Conservation (phyloP, 2,329 filamentous ascomycete species). For the Microascus cirrosus region DNA sequence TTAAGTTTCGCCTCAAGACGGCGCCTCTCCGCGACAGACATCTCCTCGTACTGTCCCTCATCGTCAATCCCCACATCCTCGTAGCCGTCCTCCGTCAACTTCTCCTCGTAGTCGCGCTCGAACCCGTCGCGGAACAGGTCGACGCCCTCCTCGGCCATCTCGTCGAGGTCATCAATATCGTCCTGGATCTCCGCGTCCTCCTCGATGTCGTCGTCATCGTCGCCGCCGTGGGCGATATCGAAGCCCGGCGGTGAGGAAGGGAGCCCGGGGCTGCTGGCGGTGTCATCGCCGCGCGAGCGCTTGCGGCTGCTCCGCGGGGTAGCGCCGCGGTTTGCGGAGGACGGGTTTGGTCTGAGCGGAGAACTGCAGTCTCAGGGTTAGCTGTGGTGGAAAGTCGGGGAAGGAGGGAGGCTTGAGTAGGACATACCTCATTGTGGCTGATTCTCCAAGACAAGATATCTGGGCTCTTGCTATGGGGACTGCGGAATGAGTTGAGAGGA, state of each 20-base stretch:
- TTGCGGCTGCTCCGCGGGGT: slow-evolving; percentile 40
- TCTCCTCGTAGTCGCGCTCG: slow-evolving; percentile 58
- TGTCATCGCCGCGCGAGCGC: slow-evolving; percentile 39
- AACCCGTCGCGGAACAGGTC: slow-evolving; percentile 67
- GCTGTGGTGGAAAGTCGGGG: slow-evolving; percentile 1
- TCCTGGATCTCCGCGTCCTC: slow-evolving; percentile 63
- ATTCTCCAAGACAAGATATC: slow-evolving; percentile 2
- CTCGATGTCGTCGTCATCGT: slow-evolving; percentile 62
- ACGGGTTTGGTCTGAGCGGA: slow-evolving; percentile 69
- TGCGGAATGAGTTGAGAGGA: slow-evolving; percentile 5
- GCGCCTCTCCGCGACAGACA: slow-evolving; percentile 56
- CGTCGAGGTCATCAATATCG: slow-evolving; percentile 67
- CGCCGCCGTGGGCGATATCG: slow-evolving; percentile 53
- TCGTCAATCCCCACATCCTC: slow-evolving; percentile 66
- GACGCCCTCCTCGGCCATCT: slow-evolving; percentile 71
- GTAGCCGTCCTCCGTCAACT: slow-evolving; percentile 52
- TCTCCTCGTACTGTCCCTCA: slow-evolving; percentile 60
- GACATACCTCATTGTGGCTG: slow-evolving; percentile 1
- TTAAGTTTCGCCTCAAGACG: slow-evolving; percentile 63
- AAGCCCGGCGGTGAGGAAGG: slow-evolving; percentile 56
- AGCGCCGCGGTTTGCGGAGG: slow-evolving; percentile 70
- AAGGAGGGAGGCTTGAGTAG: neutral
- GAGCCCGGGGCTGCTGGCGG: slow-evolving; percentile 46
- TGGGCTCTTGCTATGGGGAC: slow-evolving; percentile 6
- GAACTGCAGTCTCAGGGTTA: slow-evolving; percentile 42